Evolutionary conservation across 352 stramenopile genomes (phyloP), one percentile per base, ranked within the genome.

Genomic region (Globisporangium cederbergense): DNA sequence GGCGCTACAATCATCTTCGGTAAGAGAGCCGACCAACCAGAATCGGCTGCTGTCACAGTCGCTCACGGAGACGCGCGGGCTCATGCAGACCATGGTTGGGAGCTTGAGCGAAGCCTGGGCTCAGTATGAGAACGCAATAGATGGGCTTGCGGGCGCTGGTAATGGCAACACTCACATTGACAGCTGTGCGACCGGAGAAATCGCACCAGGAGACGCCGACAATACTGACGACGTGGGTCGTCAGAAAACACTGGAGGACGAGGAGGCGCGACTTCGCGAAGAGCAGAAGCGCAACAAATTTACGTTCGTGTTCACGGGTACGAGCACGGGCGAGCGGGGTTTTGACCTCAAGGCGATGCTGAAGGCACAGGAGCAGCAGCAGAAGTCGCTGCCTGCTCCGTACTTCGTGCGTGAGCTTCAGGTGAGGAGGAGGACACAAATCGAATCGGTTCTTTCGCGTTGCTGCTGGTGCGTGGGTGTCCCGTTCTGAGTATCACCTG

Each of bases 221-320:
- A 42, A 62, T 42, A 18, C 7, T 8, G 22, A 28, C 25, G 25
- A 34, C 16, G 32, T 34, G 9, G 43, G 16, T 40, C 50, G 50
- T 25, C 50, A 16, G 50, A 40, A 34, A 22, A 42, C 36, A 42
- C 36, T 42, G 36, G 51, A 40, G 49, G n/a, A 28, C 3, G 56
- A 56, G 7, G 46, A 34, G 38, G 50, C 36, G 45, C 40, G 49
- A 9, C 13, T 36, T 30, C 56, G 22, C 2, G 56, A 54, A 32
- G 20, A 54, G 10, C 38, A 50, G 2, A 43, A 63, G 32, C n/a
- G 25, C 16, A 61, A 18, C 62, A 69, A 49, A 32, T 55, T 46
- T 53, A 79, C 82, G 53, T 54, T 87, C 53, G 73, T 91, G 16
- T 91, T 90, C 60, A 90, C 78, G 20, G 83, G 78, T n/a, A 91